These are phyloP conservation scores for Yarrowia osloensis DNA, from an alignment of 805 yeast species.

Conservation along the genomic window DNA sequence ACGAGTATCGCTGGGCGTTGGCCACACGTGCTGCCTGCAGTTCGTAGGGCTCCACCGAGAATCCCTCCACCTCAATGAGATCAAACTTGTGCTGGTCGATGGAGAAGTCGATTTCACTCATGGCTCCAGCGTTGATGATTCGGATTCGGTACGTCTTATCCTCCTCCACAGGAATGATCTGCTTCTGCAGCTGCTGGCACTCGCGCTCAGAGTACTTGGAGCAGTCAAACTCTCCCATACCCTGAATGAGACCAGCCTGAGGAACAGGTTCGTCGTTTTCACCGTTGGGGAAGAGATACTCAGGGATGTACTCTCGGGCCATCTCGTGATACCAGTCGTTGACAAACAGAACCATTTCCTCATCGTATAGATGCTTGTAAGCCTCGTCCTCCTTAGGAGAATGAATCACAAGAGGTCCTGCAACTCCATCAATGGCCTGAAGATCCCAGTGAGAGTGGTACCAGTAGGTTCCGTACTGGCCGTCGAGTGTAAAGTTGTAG, in stretches of 20 bases:
- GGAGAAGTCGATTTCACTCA: conserved; percentile 41
- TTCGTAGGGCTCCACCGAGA: conserved; percentile 36
- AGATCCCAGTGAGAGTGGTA: conserved; percentile 55
- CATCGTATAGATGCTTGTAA: conserved; percentile 38
- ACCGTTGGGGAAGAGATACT: conserved; percentile 47
- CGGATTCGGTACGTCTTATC: conserved; percentile 36
- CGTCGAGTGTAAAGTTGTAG: conserved; percentile 47
- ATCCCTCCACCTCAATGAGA: conserved; percentile 45
- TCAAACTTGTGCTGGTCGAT: conserved; percentile 40
- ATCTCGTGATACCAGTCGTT: conserved; percentile 48
- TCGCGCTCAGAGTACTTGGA: conserved; percentile 29
- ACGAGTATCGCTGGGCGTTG: conserved; percentile 81
- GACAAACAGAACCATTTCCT: conserved; percentile 44
- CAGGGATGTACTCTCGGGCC: conserved; percentile 43
- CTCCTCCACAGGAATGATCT: conserved; percentile 34
- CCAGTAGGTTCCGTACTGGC: conserved; percentile 56
- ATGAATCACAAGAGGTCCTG: conserved; percentile 51
- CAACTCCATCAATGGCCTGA: conserved; percentile 53
- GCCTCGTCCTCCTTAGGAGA: conserved; percentile 44
- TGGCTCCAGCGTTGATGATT: conserved; percentile 43
- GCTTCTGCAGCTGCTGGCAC: conserved; percentile 33
- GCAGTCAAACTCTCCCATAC: conserved; percentile 42
- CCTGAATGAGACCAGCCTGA: conserved; percentile 49
- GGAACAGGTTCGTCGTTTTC: conserved; percentile 47
- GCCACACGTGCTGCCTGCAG: conserved; percentile 45